phyloP scores from a whole-genome alignment of 352 stramenopile genomes.

The Phytophthora fragariae region DNA sequence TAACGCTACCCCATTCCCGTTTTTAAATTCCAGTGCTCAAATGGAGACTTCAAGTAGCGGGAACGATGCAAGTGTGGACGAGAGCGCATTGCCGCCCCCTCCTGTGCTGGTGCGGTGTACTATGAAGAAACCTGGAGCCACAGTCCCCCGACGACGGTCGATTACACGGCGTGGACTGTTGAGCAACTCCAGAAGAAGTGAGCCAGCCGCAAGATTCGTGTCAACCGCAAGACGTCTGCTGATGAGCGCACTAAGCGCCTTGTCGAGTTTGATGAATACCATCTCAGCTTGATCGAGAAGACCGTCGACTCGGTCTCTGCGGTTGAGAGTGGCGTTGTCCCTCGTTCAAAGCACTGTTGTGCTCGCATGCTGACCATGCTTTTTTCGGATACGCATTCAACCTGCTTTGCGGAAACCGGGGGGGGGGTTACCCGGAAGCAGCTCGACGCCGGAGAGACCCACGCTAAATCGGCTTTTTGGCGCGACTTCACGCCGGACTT shows the following conservation, averaged over 20 bases:
- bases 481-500: conserved; percentile 1
- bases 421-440: neutral
- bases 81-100: too few species aligned
- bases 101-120: too few species aligned
- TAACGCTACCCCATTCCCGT: too few species aligned
- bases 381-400: conserved; percentile 4
- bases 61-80: too few species aligned
- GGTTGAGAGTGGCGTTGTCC: neutral
- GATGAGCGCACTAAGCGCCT: neutral
- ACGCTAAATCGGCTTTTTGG: conserved; percentile 17
- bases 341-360: neutral
- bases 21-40: too few species aligned
- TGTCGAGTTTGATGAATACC: neutral
- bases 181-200: neutral
- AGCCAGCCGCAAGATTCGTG: neutral
- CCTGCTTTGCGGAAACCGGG: neutral
- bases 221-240: neutral
- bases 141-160: neutral
- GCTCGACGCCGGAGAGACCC: conserved; percentile 14
- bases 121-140: too few species aligned
- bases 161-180: neutral
- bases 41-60: too few species aligned
- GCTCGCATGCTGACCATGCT: neutral
- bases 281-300: neutral
- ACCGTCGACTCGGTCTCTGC: neutral